Conservation (phyloP, 2,329 filamentous ascomycete genomes). For the Ceratocystis smalleyi region DNA sequence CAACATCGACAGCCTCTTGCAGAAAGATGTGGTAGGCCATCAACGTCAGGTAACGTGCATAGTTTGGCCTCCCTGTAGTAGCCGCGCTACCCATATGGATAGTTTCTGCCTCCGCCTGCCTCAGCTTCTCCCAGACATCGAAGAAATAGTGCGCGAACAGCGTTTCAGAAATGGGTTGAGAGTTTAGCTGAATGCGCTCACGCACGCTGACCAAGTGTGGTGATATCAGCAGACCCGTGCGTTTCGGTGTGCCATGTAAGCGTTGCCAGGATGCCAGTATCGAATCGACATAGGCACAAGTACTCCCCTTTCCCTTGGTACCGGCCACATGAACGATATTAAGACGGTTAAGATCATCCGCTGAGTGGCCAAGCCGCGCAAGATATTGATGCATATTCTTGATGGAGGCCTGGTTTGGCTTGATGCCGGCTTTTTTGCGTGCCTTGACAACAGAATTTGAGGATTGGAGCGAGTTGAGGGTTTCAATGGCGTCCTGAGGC, state of each 20-base stretch:
- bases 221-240: constrained; percentile 51
- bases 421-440: constrained; percentile 56
- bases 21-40: constrained; percentile 53
- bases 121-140: constrained; percentile 47
- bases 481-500: constrained; percentile 64
- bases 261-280: constrained; percentile 41
- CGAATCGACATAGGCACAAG: constrained; percentile 50
- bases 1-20: constrained; percentile 43
- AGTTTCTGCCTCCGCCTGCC: constrained; percentile 24
- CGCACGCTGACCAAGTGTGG: constrained; percentile 53
- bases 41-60: constrained; percentile 49
- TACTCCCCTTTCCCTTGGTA: constrained; percentile 64
- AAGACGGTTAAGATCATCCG: constrained; percentile 39
- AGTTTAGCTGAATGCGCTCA: constrained; percentile 51
- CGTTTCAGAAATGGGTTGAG: constrained; percentile 38
- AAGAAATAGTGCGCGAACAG: constrained; percentile 53
- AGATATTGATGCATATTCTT: constrained; percentile 70
- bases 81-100: not conserved
- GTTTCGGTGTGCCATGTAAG: constrained; percentile 24
- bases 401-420: constrained; percentile 53
- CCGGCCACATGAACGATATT: constrained; percentile 57
- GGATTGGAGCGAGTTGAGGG: constrained; percentile 80
- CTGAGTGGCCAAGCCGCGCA: constrained; percentile 59
- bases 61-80: constrained; percentile 30
- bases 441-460: constrained; percentile 70